Evolutionary conservation across 306 rosid species (phyloP).

Genomic region (Ziziphus jujuba): DNA sequence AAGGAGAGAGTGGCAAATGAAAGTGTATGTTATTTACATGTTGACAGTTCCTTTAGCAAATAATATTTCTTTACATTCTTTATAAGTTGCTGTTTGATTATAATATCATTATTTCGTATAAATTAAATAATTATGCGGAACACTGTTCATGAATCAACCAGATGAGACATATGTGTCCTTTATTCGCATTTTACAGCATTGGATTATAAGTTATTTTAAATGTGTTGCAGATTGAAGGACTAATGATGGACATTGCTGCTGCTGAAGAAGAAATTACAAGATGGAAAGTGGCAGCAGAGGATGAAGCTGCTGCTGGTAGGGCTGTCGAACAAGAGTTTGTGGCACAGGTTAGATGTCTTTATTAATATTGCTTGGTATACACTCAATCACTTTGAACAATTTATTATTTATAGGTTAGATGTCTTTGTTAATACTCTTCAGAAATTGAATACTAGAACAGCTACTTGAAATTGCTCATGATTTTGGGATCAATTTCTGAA

Average conservation of each 20-base stretch:
- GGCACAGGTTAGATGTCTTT: constrained; percentile 52
- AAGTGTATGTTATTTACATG: constrained; percentile 56
- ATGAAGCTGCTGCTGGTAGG: constrained; percentile 98
- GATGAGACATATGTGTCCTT: not conserved
- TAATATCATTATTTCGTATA: not conserved
- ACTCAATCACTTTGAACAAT: not conserved
- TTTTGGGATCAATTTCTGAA: no score
- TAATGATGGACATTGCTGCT: constrained; percentile 96
- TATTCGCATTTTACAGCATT: not conserved
- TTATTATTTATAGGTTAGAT: not conserved
- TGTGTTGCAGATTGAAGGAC: constrained; percentile 78
- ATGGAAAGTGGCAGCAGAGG: constrained; percentile 98
- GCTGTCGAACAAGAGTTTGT: constrained; percentile 87
- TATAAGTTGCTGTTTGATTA: constrained; percentile 7
- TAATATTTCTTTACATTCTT: constrained; percentile 3
- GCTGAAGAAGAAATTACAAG: constrained; percentile 97
- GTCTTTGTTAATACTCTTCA: not conserved
- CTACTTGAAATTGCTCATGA: not conserved
- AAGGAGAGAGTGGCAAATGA: constrained; percentile 92
- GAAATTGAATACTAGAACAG: not conserved
- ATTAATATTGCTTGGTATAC: not conserved
- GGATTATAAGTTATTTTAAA: not conserved
- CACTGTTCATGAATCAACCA: constrained; percentile 1
- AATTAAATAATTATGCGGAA: constrained; percentile 3
- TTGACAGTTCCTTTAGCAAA: constrained; percentile 3